Evolutionary conservation across 768 basidiomycete species (phyloP).

Genomic region (Tulasnella sp.): DNA sequence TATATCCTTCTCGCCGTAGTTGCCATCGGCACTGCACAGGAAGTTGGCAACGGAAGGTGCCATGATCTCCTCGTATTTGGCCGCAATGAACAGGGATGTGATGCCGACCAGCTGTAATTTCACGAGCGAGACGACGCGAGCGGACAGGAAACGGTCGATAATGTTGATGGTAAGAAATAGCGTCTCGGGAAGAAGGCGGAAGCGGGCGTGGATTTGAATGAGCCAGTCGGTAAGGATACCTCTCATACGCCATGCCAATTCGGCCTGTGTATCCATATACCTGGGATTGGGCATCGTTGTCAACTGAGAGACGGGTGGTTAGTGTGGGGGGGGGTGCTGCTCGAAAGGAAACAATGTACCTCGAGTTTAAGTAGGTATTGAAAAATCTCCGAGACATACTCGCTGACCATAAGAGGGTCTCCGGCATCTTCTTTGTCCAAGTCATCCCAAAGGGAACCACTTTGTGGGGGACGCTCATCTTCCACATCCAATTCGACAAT

Average conservation of each 20-base stretch:
- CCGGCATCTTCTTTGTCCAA: conserved; percentile 83
- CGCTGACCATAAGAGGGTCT: conserved; percentile 93
- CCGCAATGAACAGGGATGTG: conserved; percentile 73
- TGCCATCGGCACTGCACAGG: conserved; percentile 62
- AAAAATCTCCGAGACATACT: conserved; percentile 92
- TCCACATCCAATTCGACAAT: conserved; percentile 27
- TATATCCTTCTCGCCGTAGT: conserved; percentile 67
- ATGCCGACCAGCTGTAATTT: conserved; percentile 89
- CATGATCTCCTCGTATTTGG: conserved; percentile 88
- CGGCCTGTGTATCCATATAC: conserved; percentile 75
- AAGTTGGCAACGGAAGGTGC: conserved; percentile 76
- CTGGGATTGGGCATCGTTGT: conserved; percentile 67
- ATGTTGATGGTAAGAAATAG: conserved; percentile 83
- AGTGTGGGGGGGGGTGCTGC: not conserved
- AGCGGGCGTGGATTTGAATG: conserved; percentile 78
- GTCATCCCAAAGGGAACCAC: conserved; percentile 66
- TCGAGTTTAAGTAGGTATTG: conserved; percentile 77
- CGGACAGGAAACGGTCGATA: conserved; percentile 52
- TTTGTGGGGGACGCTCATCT: conserved; percentile 23
- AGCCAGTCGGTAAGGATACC: conserved; percentile 87
- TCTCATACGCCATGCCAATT: conserved; percentile 82
- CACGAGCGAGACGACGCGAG: conserved; percentile 60
- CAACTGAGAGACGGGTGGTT: conserved; percentile 33
- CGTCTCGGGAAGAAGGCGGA: conserved; percentile 78
- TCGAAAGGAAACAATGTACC: conserved; percentile 34